Evolutionary conservation across 805 yeast genomes (phyloP).

Genomic region (Lipomyces spencermartinsiae): DNA sequence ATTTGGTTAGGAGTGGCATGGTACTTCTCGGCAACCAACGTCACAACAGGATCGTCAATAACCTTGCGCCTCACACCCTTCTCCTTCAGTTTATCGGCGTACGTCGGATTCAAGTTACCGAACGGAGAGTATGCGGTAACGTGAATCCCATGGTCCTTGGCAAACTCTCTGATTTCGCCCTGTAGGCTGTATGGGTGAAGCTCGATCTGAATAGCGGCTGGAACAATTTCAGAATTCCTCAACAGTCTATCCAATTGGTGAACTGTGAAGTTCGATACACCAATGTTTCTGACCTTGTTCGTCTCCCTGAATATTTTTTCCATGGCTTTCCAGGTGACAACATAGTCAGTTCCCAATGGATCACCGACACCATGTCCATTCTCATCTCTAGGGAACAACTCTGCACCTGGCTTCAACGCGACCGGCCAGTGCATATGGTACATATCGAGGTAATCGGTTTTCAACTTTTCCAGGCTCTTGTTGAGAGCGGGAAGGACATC

Average conservation of each 20-base stretch:
- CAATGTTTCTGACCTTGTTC: slow-evolving; percentile 68
- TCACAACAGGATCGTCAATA: slow-evolving; percentile 56
- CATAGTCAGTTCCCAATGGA: slow-evolving; percentile 46
- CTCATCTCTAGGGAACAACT: slow-evolving; percentile 46
- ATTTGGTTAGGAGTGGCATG: slow-evolving; percentile 57
- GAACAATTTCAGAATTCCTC: slow-evolving; percentile 58
- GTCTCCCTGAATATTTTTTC: slow-evolving; percentile 60
- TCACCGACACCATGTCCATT: slow-evolving; percentile 50
- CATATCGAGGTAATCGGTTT: slow-evolving; percentile 77
- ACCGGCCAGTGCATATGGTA: slow-evolving; percentile 85
- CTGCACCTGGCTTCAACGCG: slow-evolving; percentile 49
- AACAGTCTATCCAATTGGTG: slow-evolving; percentile 59
- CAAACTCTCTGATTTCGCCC: slow-evolving; percentile 59
- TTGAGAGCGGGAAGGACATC: slow-evolving; percentile 60
- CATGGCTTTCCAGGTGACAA: slow-evolving; percentile 68
- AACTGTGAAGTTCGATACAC: slow-evolving; percentile 74
- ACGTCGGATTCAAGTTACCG: slow-evolving; percentile 52
- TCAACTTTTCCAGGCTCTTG: slow-evolving; percentile 64
- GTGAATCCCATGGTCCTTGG: slow-evolving; percentile 58
- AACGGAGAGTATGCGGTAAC: slow-evolving; percentile 82
- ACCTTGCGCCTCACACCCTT: slow-evolving; percentile 43
- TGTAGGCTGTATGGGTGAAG: slow-evolving; percentile 75
- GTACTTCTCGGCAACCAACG: slow-evolving; percentile 63
- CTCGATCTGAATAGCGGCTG: slow-evolving; percentile 78
- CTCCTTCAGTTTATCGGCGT: background rate